A percentile compares a stretch with the other conserved stretches of the same genome.
Evolutionary conservation across 768 basidiomycete genomes (phyloP).

Genomic region (Chalciporus pseudorubinellus): DNA sequence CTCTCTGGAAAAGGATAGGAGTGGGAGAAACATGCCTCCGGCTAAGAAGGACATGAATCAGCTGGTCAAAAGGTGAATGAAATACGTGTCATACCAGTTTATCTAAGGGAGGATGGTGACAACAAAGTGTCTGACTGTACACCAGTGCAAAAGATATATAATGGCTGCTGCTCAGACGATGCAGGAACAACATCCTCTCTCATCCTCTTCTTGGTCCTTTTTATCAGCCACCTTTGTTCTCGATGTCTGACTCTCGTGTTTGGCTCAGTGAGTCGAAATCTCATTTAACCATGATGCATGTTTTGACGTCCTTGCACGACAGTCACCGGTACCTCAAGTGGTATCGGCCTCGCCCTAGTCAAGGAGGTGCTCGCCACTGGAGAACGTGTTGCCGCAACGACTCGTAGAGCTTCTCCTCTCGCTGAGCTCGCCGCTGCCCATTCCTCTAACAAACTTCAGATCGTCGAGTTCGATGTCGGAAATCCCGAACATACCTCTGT

Average conservation of each 20-base stretch:
- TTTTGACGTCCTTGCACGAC: neutral
- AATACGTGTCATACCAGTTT: too few species aligned
- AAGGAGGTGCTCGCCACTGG: conserved; percentile 26
- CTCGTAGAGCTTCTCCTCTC: conserved; percentile 24
- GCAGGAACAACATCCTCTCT: neutral
- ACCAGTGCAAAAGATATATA: conserved; percentile 11
- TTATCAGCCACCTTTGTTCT: neutral
- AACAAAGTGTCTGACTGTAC: too few species aligned
- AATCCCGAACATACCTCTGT: conserved; percentile 14
- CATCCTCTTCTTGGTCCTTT: neutral
- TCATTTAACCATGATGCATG: neutral
- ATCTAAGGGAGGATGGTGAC: too few species aligned
- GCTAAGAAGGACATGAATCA: too few species aligned
- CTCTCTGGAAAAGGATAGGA: too few species aligned
- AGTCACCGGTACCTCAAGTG: conserved; percentile 44
- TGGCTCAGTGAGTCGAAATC: conserved; percentile 18
- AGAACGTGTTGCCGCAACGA: conserved; percentile 29
- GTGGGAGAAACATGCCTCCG: too few species aligned
- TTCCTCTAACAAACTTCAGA: conserved; percentile 22
- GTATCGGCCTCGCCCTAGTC: conserved; percentile 36
- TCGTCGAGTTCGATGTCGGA: conserved; percentile 32
- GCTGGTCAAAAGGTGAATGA: too few species aligned
- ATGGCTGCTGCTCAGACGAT: neutral
- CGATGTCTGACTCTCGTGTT: conserved; percentile 22
- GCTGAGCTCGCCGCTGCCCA: conserved; percentile 14